These are phyloP conservation scores for Alternaria sp. DNA, from an alignment of 2,329 filamentous ascomycete species.

Conservation along the genomic window DNA sequence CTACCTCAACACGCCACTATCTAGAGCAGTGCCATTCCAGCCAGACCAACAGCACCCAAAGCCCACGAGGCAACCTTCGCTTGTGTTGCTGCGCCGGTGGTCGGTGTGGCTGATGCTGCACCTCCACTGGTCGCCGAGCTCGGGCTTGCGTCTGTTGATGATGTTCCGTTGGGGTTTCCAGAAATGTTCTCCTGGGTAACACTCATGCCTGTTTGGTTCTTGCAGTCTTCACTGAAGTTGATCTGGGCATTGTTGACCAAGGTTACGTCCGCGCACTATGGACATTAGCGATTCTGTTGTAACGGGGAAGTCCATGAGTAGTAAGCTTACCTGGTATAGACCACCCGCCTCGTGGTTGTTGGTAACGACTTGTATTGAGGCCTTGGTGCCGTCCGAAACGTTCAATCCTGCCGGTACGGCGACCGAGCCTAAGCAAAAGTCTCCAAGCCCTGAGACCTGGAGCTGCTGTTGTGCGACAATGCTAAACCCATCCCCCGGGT, in stretches of 20 bases:
- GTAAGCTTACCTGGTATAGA: conserved; percentile 67
- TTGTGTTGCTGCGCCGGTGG: conserved; percentile 37
- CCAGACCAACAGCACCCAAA: conserved; percentile 47
- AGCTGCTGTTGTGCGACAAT: conserved; percentile 69
- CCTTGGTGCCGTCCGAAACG: conserved; percentile 67
- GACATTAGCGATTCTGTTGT: background rate
- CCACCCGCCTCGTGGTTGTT: conserved; percentile 66
- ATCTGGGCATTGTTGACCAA: conserved; percentile 63
- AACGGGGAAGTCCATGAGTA: background rate
- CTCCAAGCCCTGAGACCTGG: conserved; percentile 67
- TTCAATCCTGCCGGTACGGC: conserved; percentile 61
- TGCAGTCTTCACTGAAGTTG: conserved; percentile 61
- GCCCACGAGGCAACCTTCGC: conserved; percentile 45
- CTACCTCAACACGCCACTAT: background rate
- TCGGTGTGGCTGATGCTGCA: conserved; percentile 24
- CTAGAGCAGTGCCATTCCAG: conserved; percentile 41
- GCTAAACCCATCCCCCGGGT: conserved; percentile 70
- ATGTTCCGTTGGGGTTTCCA: conserved; percentile 58
- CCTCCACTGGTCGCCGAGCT: conserved; percentile 26
- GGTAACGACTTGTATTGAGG: conserved; percentile 74
- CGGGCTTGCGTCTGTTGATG: conserved; percentile 34
- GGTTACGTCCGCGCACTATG: conserved; percentile 75
- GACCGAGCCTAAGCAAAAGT: conserved; percentile 71
- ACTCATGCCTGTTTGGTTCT: conserved; percentile 65
- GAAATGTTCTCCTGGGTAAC: conserved; percentile 52